Evolutionary conservation across 1,139 yeast genomes (phyloP), one percentile per base, ranked within the genome.

Genomic region (Eremothecium coryli): DNA sequence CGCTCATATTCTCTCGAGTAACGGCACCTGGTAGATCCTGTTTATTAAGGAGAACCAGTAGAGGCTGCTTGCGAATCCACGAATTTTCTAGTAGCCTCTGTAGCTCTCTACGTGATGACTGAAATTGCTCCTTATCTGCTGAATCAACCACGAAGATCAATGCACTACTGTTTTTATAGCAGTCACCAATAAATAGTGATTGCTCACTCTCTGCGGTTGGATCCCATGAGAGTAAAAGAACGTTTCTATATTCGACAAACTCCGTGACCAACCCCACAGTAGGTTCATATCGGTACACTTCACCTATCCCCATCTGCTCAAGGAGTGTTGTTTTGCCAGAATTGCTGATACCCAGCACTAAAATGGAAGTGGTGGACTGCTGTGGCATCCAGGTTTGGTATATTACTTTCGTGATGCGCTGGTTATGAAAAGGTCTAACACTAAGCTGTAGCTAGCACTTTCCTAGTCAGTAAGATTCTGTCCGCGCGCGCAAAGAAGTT

Each of bases 161-260:
- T 68, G 94, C 94, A 65, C 82, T 93, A 44, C 94, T 82, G 74
- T 82, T 82, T 66, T 82, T 93, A 80, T 76, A 82, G 67, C 82
- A 84, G 5, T 16, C 9, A 4, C 22, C 23, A 3, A 14, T 4
- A 22, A 17, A 27, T 3, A 14, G 5, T 3, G 20, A 16, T 66
- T 84, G 90, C 66, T 82, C 93, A 70, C 82, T 94, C 75, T 94
- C 94, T 10, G n/a, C n/a, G 79, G 94, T 94, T 56, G 84, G 94
- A 73, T 84, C 94, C 95, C 95, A 84, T 48, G 84, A 94, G 45
- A 94, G 82, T 70, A 84, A 82, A 31, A 93, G 79, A 62, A 84
- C 82, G 77, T 84, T 84, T 71, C 82, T 82, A 73, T 84, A 84
- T 67, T 84, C 94, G 53, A 84, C 93, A 46, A 94, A 82, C 66